Conservation (phyloP, 1,284 basidiomycete species). For the Anthracocystis panici-leucophaei region DNA sequence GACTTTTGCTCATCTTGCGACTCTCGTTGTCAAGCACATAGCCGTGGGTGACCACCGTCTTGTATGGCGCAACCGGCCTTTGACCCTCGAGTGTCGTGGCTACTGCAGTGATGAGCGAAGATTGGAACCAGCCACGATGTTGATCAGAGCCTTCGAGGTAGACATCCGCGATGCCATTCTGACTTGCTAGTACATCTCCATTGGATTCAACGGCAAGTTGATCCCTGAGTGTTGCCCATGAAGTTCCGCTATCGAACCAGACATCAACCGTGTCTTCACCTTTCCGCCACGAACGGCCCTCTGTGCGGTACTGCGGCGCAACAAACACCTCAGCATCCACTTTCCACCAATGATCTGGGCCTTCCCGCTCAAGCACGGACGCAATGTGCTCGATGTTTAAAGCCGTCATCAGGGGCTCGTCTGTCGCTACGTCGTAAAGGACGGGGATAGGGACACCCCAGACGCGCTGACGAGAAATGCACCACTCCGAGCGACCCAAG, state of each 20-base stretch:
- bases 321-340: constrained; percentile 84
- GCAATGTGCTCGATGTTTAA: constrained; percentile 84
- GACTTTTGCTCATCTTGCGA: constrained; percentile 98
- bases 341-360: constrained; percentile 90
- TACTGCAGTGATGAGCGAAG: constrained; percentile 86
- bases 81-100: constrained; percentile 70
- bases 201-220: constrained; percentile 34
- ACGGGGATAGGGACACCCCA: constrained; percentile 99
- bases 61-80: constrained; percentile 76
- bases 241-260: constrained; percentile 98
- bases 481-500: constrained; percentile 93
- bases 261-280: constrained; percentile 97
- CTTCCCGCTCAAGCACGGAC: constrained; percentile 78
- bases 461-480: constrained; percentile 95
- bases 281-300: constrained; percentile 49
- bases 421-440: constrained; percentile 79
- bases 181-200: not conserved
- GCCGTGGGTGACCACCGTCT: constrained; percentile 90
- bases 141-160: constrained; percentile 97
- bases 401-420: constrained; percentile 76
- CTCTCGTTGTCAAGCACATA: constrained; percentile 93
- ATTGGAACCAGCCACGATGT: constrained; percentile 99
- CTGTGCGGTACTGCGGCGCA: constrained; percentile 52
- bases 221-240: constrained; percentile 84
- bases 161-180: constrained; percentile 78